These are phyloP conservation scores for Penicillium manginii DNA, from an alignment of 495 filamentous ascomycete species.

Conservation along the genomic window DNA sequence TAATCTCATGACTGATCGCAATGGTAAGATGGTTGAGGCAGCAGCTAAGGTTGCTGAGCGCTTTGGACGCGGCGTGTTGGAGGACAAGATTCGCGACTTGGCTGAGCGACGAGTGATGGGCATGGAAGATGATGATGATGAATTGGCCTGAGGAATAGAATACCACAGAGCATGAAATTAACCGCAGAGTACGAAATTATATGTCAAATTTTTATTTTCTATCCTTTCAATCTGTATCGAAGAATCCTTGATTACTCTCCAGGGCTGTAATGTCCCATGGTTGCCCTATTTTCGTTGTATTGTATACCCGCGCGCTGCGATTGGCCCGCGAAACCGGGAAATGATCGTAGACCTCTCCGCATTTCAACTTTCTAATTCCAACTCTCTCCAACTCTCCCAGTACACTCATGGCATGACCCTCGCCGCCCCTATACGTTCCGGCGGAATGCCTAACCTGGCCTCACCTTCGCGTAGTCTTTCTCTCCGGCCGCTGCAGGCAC, in stretches of 20 bases:
- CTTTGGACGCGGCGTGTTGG: constrained; percentile 74
- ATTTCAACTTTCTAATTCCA: not conserved
- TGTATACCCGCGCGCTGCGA: constrained; percentile 26
- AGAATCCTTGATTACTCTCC: not conserved
- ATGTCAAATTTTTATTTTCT: not conserved
- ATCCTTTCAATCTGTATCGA: not conserved
- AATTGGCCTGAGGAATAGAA: constrained; percentile 39
- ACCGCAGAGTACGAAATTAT: not conserved
- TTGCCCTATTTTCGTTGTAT: not conserved
- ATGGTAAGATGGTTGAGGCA: constrained; percentile 82
- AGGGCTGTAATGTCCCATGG: not conserved
- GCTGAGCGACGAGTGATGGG: constrained; percentile 66
- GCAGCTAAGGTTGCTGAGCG: constrained; percentile 81
- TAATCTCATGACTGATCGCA: constrained; percentile 73
- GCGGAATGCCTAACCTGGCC: constrained; percentile 44
- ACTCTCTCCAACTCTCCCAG: constrained; percentile 9
- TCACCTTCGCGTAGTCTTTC: constrained; percentile 17
- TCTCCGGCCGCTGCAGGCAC: constrained; percentile 14
- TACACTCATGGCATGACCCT: constrained; percentile 25
- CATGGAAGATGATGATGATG: constrained; percentile 58
- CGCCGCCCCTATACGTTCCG: constrained; percentile 5
- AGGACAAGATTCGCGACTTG: constrained; percentile 84
- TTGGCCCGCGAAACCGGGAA: constrained; percentile 24
- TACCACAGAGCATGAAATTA: not conserved
- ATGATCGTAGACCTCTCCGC: not conserved